These are phyloP conservation scores for Verbena officinalis DNA, from an alignment of 257 asterid genomes.

Conservation along the genomic window DNA sequence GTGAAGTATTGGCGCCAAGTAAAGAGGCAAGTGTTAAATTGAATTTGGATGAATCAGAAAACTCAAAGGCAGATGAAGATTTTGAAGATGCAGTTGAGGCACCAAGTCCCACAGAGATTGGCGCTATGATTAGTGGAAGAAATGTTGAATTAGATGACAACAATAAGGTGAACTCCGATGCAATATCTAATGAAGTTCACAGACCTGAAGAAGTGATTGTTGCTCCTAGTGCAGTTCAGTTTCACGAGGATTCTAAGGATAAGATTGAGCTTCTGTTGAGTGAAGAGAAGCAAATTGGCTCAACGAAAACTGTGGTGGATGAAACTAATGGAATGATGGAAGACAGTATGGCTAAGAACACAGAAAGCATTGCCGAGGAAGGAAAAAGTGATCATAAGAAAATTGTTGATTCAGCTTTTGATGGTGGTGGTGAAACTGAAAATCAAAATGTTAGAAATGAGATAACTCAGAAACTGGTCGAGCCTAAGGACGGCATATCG, in stretches of 20 bases:
- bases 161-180: slow-evolving; percentile 30
- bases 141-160: slow-evolving; percentile 35
- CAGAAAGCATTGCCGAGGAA: slow-evolving; percentile 33
- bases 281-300: slow-evolving; percentile 31
- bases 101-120: slow-evolving; percentile 33
- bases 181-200: slow-evolving; percentile 38
- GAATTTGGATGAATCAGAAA: slow-evolving; percentile 41
- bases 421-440: slow-evolving; percentile 33
- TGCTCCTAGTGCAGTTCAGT: slow-evolving; percentile 26
- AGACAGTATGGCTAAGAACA: slow-evolving; percentile 21
- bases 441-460: slow-evolving; percentile 33
- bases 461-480: slow-evolving; percentile 33
- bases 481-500: slow-evolving; percentile 38
- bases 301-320: slow-evolving; percentile 27
- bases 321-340: slow-evolving; percentile 37
- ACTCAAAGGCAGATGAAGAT: slow-evolving; percentile 48
- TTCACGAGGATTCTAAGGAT: slow-evolving; percentile 33
- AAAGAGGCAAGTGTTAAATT: slow-evolving; percentile 35
- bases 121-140: slow-evolving; percentile 18
- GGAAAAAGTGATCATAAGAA: slow-evolving; percentile 37
- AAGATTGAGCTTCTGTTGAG: slow-evolving; percentile 30
- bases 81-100: slow-evolving; percentile 58
- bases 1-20: slow-evolving; percentile 33
- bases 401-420: slow-evolving; percentile 31
- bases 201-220: slow-evolving; percentile 47